Evolutionary conservation across 306 rosid species (phyloP), one percentile per base, ranked within the genome.

Genomic region (Lotus japonicus): DNA sequence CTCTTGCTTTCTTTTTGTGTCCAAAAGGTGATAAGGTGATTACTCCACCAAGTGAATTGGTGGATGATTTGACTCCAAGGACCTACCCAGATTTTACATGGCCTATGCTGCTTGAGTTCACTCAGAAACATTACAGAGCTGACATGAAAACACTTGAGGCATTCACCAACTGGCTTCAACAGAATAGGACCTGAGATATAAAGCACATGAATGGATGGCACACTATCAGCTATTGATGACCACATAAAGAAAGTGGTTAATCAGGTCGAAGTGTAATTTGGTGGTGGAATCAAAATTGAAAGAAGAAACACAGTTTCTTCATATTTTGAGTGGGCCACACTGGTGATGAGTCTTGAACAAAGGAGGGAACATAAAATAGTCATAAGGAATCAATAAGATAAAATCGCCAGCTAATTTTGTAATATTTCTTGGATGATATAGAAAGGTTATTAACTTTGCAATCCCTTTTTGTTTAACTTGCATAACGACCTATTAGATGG

Each of bases 1-100:
- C 99, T 2, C 83, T 95, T 4, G 99, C 99, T 54, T 90, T 95
- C 83, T 95, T 90, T 79, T 72, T 95, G 73, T 88, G 97, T 71
- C 99, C 99, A 16, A 84, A 70, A 77, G 66, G 82, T 54, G 96
- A 88, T 56, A 90, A 84, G 68, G 89, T 95, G 83, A 92, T 95
- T 7, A 80, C 70, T 35, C 95, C 97, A 66, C 99, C 99, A 12
- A 70, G 72, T 45, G 89, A 80, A 59, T 71, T 95, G 70, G 92
- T 91, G 85, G 84, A 80, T 65, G 77, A 68, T 44, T 21, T 52
- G 61, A 76, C 43, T n/a, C 87, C 92, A 49, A 77, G 97, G 59
- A 6, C 79, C 2, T 95, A 89, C 73, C 99, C 95, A n/a, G 95
- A 95, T 81, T 95, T 95, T 70, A 90, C 99, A 52, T 95, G 99